Evolutionary conservation across 2,329 filamentous ascomycete species (phyloP).

Genomic region (Aureobasidium sp.): DNA sequence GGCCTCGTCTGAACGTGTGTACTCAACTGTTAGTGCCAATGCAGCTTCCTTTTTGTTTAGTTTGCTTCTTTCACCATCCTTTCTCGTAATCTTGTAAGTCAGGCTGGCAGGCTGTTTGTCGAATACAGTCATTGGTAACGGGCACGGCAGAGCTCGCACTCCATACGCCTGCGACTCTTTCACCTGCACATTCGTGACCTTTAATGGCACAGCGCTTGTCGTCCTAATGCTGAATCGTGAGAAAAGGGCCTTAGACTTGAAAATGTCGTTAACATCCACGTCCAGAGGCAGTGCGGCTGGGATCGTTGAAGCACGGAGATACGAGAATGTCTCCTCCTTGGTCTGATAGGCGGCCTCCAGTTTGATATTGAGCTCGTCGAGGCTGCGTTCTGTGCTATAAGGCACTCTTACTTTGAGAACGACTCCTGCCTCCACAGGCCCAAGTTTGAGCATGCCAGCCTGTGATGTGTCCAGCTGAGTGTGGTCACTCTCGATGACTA

Average conservation of each 20-base stretch:
- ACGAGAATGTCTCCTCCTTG: conserved; percentile 29
- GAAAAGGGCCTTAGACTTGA: conserved; percentile 74
- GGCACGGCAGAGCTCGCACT: conserved; percentile 48
- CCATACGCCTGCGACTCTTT: conserved; percentile 62
- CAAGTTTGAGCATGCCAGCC: conserved; percentile 41
- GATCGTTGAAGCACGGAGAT: conserved; percentile 55
- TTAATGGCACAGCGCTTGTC: conserved; percentile 65
- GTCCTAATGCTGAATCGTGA: conserved; percentile 89
- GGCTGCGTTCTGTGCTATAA: conserved; percentile 75
- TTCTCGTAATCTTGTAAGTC: conserved; percentile 68
- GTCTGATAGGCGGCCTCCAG: conserved; percentile 43
- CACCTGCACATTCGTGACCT: conserved; percentile 64
- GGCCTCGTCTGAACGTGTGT: conserved; percentile 70
- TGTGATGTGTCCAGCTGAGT: conserved; percentile 37
- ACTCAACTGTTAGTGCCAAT: conserved; percentile 64
- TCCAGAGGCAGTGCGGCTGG: conserved; percentile 74
- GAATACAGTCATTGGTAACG: conserved; percentile 56
- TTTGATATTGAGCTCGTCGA: conserved; percentile 62
- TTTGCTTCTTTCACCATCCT: conserved; percentile 26
- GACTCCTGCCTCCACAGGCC: conserved; percentile 37
- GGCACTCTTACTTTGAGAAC: conserved; percentile 60
- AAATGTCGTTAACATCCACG: conserved; percentile 94
- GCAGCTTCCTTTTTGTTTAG: conserved; percentile 30
- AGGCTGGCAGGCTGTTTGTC: conserved; percentile 74
- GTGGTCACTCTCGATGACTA: conserved; percentile 35